Evolutionary conservation across 2,329 filamentous ascomycete species (phyloP), one percentile per base, ranked within the genome.

Genomic region (Sordariomycetes sp.): DNA sequence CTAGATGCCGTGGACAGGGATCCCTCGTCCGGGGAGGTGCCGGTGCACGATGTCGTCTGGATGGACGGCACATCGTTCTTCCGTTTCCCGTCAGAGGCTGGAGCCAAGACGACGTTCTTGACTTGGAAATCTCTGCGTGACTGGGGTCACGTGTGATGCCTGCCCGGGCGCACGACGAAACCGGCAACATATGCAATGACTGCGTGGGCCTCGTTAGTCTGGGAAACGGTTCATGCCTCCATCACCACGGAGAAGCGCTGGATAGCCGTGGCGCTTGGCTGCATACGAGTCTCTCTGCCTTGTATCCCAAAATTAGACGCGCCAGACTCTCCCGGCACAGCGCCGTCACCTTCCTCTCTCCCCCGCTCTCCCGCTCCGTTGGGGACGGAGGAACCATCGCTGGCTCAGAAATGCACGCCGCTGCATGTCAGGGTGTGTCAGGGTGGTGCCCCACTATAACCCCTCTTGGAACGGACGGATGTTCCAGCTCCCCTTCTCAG

Each of bases 241-340:
- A 7, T 24, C 45, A 12, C 3, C 20, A 12, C n/a, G 12, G 6
- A 5, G 20, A 8, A 13, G 45, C 45, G 45, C 45, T 24, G n/a
- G n/a, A 22, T 12, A 50, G 20, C 20, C 20, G 45, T 20, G 45
- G n/a, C n/a, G n/a, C n/a, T n/a, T n/a, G n/a, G n/a, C n/a, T n/a
- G n/a, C n/a, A n/a, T n/a, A n/a, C n/a, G n/a, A n/a, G n/a, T n/a
- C n/a, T n/a, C n/a, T 35, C 24, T 24, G 42, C 54, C 42, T 36
- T 56, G 51, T 56, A 56, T 56, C 45, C 45, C 55, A 56, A 56
- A 56, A 36, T 56, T 56, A 56, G 55, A 56, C 25, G n/a, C 34
- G n/a, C 48, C 48, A 32, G 52, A 56, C 3, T 32, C 28, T 52
- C n/a, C 55, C 48, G 55, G 39, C 32, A 34, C 34, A n/a, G 51